Percentiles rank a stretch among this genome's conserved stretches.
These are phyloP conservation scores for Aspergillus sp. DNA, from an alignment of 2,329 filamentous ascomycete genomes.

Conservation along the genomic window DNA sequence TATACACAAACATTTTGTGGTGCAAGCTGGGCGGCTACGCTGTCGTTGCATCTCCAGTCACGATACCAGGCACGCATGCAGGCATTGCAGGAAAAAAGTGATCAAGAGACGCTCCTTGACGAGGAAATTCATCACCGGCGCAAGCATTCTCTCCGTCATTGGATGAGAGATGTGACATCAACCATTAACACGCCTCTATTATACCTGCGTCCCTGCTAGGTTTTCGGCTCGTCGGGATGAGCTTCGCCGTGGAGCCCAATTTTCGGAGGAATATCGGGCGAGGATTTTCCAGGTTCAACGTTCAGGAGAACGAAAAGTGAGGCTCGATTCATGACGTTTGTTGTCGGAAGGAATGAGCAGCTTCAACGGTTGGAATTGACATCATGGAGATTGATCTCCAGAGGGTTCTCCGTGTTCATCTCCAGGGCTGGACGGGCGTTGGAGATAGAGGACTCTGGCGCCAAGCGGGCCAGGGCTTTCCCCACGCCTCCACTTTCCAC, in stretches of 20 bases:
- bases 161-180: conserved; percentile 5
- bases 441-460: conserved; percentile 9
- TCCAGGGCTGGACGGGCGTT: neutral
- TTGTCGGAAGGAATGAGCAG: neutral
- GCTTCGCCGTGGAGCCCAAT: conserved; percentile 8
- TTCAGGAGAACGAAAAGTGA: neutral
- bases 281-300: neutral
- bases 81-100: neutral
- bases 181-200: conserved; percentile 4
- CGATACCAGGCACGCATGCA: conserved; percentile 6
- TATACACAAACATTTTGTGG: neutral
- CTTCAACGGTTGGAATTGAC: neutral
- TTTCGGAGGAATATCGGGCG: neutral
- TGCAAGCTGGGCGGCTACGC: neutral
- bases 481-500: conserved; percentile 27
- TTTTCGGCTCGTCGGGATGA: conserved; percentile 12
- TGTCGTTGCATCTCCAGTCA: neutral
- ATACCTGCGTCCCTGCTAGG: neutral
- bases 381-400: neutral
- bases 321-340: neutral
- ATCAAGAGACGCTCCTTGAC: neutral
- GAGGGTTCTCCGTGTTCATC: conserved; percentile 1
- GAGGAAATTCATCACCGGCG: conserved; percentile 5
- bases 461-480: conserved; percentile 17
- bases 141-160: conserved; percentile 3